Evolutionary conservation across 192 early-diverging fungal genomes (phyloP).

Genomic region (Rhizophagus prolifer): DNA sequence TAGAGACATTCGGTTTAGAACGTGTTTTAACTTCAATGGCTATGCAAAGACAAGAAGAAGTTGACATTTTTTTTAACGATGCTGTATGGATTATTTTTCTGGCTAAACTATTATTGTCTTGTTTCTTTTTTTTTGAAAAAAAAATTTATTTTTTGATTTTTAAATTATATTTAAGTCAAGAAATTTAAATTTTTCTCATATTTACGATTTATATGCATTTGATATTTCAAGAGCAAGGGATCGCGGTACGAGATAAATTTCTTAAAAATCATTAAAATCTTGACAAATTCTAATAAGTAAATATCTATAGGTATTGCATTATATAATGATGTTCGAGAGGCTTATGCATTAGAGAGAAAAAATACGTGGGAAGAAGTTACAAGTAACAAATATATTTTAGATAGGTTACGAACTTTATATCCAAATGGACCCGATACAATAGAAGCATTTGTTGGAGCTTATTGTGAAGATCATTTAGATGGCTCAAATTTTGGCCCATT

Average conservation of each 20-base stretch:
- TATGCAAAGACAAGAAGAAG: conserved; percentile 24
- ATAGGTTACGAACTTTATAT: not conserved
- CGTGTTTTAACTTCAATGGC: conserved; percentile 6
- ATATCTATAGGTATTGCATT: conserved; percentile 17
- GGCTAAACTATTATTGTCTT: too few species aligned
- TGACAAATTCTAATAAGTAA: not conserved
- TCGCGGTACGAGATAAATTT: not conserved
- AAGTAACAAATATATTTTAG: not conserved
- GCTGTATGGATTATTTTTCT: too few species aligned
- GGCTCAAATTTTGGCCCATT: conserved; percentile 17
- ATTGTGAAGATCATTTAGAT: conserved; percentile 25
- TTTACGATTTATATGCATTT: not conserved
- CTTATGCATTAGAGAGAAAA: not conserved
- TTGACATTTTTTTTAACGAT: conserved; percentile 8
- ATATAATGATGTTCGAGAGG: conserved; percentile 23
- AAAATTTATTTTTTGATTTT: not conserved
- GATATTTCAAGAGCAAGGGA: conserved; percentile 16
- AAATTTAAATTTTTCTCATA: too few species aligned
- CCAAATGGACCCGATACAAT: not conserved
- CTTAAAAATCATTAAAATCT: not conserved
- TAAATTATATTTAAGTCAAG: conserved; percentile 2
- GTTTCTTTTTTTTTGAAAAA: too few species aligned
- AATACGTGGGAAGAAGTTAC: conserved; percentile 25
- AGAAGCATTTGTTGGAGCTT: conserved; percentile 25
- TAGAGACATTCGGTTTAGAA: conserved; percentile 16